A percentile compares a stretch with the other conserved stretches of the same genome.
phyloP scores from a whole-genome alignment of 805 yeast species.

The Pichia sporocuriosa region DNA sequence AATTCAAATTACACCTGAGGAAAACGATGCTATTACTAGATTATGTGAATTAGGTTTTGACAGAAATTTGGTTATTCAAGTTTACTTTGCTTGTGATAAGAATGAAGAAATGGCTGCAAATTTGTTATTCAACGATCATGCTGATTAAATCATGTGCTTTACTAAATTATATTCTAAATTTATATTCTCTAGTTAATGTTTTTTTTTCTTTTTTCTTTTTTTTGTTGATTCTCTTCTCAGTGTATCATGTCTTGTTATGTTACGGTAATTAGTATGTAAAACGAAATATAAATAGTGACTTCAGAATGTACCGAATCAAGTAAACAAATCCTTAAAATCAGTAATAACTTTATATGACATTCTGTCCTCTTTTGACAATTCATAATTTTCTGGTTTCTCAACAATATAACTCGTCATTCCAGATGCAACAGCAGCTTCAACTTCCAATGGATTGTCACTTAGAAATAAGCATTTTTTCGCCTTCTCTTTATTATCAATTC shows the following conservation, averaged over 20 bases:
- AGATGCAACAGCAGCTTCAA: constrained; percentile 63
- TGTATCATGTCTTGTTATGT: too few species aligned
- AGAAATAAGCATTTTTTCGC: constrained; percentile 46
- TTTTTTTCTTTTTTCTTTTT: neutral
- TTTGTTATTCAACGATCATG: constrained; percentile 63
- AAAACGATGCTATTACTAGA: constrained; percentile 82
- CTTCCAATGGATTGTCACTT: constrained; percentile 76
- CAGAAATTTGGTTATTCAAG: constrained; percentile 79
- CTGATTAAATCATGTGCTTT: constrained; percentile 18
- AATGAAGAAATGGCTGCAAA: constrained; percentile 97
- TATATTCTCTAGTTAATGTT: neutral
- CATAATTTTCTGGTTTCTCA: constrained; percentile 69
- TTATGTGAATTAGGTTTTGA: constrained; percentile 92
- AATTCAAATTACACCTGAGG: constrained; percentile 68
- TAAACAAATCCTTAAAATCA: constrained; percentile 26
- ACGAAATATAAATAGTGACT: neutral
- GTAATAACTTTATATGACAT: constrained; percentile 22
- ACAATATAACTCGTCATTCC: constrained; percentile 57
- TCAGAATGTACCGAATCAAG: too few species aligned
- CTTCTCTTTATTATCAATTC: constrained; percentile 17
- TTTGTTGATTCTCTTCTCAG: neutral
- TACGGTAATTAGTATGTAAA: neutral
- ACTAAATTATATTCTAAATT: constrained; percentile 1
- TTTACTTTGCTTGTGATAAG: constrained; percentile 95
- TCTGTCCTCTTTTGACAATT: constrained; percentile 34